Evolutionary conservation across 2,329 filamentous ascomycete genomes (phyloP).

Genomic region (Aspergillus viridinutans): DNA sequence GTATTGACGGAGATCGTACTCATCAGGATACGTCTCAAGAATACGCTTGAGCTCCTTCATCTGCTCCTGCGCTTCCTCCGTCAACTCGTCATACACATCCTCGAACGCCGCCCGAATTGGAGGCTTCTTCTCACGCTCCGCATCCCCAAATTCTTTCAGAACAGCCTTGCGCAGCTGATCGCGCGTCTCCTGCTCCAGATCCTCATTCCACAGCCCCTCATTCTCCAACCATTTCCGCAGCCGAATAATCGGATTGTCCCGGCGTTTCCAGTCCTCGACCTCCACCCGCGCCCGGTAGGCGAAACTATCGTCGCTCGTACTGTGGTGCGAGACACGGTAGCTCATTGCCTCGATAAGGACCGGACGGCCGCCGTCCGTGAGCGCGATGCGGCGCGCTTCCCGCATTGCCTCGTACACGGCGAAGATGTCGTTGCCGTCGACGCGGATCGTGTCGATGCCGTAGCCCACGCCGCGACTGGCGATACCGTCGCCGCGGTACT

Average conservation of each 20-base stretch:
- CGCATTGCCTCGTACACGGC: conserved; percentile 78
- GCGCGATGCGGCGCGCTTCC: conserved; percentile 70
- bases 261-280: conserved; percentile 88
- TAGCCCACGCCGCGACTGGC: conserved; percentile 83
- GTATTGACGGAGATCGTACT: conserved; percentile 78
- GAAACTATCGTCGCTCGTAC: conserved; percentile 93
- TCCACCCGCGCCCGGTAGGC: conserved; percentile 91
- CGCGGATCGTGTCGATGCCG: conserved; percentile 87
- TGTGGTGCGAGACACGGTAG: conserved; percentile 96
- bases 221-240: conserved; percentile 88
- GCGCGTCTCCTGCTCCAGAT: conserved; percentile 69
- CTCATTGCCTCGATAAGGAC: conserved; percentile 94
- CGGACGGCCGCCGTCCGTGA: conserved; percentile 74
- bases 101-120: conserved; percentile 62
- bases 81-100: conserved; percentile 85
- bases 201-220: conserved; percentile 77
- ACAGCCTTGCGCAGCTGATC: conserved; percentile 67
- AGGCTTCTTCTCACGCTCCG: conserved; percentile 53
- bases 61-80: conserved; percentile 71
- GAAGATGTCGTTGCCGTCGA: conserved; percentile 93
- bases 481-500: conserved; percentile 88
- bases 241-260: conserved; percentile 83
- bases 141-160: conserved; percentile 76
- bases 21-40: conserved; percentile 78
- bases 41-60: conserved; percentile 72